phyloP scores from a whole-genome alignment of 192 early-diverging fungal genomes.

The Geosiphon pyriformis region DNA sequence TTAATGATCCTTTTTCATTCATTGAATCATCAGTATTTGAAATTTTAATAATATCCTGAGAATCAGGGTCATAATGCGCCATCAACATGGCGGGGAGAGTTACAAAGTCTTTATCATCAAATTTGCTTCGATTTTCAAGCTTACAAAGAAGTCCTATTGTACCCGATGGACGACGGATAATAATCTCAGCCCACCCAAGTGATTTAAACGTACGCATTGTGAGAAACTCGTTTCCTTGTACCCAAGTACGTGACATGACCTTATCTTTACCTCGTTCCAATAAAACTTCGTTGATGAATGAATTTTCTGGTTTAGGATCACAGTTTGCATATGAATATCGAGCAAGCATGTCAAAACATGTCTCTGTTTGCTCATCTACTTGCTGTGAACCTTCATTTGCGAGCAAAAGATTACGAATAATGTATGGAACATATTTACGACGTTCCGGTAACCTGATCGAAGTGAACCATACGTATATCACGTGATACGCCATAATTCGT shows the following conservation, averaged over 20 bases:
- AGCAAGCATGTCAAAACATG: slow-evolving; percentile 91
- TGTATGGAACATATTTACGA: slow-evolving; percentile 71
- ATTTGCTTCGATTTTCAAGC: slow-evolving; percentile 58
- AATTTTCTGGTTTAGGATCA: slow-evolving; percentile 53
- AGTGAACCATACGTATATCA: slow-evolving; percentile 86
- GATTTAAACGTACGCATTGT: slow-evolving; percentile 64
- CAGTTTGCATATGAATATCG: slow-evolving; percentile 77
- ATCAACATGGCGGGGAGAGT: slow-evolving; percentile 51
- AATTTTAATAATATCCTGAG: slow-evolving; percentile 21
- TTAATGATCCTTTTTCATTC: not conserved
- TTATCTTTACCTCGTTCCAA: slow-evolving; percentile 42
- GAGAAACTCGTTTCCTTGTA: slow-evolving; percentile 81
- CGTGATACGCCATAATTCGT: slow-evolving; percentile 88
- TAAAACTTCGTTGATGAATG: slow-evolving; percentile 48
- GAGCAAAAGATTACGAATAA: slow-evolving; percentile 68
- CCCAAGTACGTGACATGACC: slow-evolving; percentile 63
- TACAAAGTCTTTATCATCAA: slow-evolving; percentile 41
- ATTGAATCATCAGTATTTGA: not conserved
- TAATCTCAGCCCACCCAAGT: slow-evolving; percentile 75
- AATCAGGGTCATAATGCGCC: slow-evolving; percentile 41
- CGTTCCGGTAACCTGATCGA: slow-evolving; percentile 70
- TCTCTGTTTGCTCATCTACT: slow-evolving; percentile 81
- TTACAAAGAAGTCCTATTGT: slow-evolving; percentile 63
- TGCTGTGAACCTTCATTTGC: slow-evolving; percentile 49
- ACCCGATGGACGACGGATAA: slow-evolving; percentile 75